phyloP scores from a whole-genome alignment of 371 early-diverging fungal genomes.

The Mortierella sp. region DNA sequence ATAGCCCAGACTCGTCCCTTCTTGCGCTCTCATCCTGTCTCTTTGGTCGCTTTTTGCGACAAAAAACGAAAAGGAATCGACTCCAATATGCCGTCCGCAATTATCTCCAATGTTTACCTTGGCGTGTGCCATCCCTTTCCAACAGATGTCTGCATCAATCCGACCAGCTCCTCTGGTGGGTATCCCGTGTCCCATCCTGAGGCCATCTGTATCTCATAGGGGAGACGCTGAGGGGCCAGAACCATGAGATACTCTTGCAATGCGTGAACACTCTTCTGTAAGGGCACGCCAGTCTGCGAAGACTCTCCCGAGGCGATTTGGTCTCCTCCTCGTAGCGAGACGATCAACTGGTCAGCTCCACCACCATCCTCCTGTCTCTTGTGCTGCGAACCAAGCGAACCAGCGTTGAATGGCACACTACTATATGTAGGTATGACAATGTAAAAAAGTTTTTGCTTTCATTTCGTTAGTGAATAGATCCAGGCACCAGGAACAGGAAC shows the following conservation, averaged over 20 bases:
- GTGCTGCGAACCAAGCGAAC: conserved; percentile 44
- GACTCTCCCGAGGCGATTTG: conserved; percentile 11
- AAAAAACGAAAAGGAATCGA: neutral
- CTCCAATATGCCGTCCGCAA: neutral
- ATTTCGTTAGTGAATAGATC: neutral
- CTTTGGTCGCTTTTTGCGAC: neutral
- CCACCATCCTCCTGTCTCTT: conserved; percentile 30
- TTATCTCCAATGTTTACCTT: conserved; percentile 49
- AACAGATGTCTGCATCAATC: conserved; percentile 56
- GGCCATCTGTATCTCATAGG: conserved; percentile 62
- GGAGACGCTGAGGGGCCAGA: conserved; percentile 57
- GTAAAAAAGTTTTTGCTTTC: neutral
- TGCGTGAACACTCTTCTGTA: conserved; percentile 42
- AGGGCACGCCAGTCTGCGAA: conserved; percentile 24
- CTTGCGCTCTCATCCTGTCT: neutral
- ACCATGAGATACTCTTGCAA: conserved; percentile 57
- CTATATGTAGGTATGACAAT: neutral
- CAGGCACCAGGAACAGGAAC: conserved; percentile 4
- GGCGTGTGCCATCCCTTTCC: conserved; percentile 74
- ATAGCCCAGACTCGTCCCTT: neutral
- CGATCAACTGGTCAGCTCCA: conserved; percentile 40
- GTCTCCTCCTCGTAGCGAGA: conserved; percentile 33
- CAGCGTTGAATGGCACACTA: conserved; percentile 43
- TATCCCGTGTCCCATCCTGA: conserved; percentile 67
- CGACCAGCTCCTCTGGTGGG: conserved; percentile 64